Conservation (phyloP, 2,329 filamentous ascomycete species). For the Colletotrichum simmondsii region DNA sequence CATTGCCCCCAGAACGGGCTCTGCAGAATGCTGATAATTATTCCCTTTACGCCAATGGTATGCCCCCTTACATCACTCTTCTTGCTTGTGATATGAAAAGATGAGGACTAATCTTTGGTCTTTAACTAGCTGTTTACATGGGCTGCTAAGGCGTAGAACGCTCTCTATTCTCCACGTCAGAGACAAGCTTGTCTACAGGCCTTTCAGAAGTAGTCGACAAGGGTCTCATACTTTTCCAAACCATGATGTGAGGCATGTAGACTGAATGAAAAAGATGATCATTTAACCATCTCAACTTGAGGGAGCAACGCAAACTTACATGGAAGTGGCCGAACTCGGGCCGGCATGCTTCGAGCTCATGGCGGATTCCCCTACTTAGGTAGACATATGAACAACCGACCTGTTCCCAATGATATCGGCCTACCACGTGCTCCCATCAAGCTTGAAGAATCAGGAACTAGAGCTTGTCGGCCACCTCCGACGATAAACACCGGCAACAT, state of each 20-base stretch:
- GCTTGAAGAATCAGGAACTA: background rate
- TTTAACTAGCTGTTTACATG: background rate
- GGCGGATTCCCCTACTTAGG: background rate
- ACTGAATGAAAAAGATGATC: background rate
- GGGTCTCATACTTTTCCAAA: too few relatives aligned
- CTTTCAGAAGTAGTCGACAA: too few relatives aligned
- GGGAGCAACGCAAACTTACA: background rate
- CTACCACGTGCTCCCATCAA: background rate
- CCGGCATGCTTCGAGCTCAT: background rate
- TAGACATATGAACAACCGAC: background rate
- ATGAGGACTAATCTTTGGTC: background rate
- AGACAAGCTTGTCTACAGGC: background rate
- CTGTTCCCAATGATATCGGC: background rate
- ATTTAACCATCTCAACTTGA: background rate
- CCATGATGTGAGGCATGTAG: too few relatives aligned
- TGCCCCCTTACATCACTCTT: background rate
- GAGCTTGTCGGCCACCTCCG: constrained; percentile 12
- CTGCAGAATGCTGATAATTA: constrained; percentile 38
- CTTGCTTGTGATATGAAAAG: background rate
- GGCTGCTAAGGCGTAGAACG: background rate
- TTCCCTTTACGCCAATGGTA: constrained; percentile 33
- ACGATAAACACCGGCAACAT: background rate
- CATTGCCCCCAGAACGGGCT: constrained; percentile 29
- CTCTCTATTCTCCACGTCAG: too few relatives aligned
- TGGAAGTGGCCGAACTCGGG: background rate